A percentile compares a stretch with the other conserved stretches of the same genome.
Conservation (phyloP, 768 basidiomycete species). For the Naganishia friedmannii region DNA sequence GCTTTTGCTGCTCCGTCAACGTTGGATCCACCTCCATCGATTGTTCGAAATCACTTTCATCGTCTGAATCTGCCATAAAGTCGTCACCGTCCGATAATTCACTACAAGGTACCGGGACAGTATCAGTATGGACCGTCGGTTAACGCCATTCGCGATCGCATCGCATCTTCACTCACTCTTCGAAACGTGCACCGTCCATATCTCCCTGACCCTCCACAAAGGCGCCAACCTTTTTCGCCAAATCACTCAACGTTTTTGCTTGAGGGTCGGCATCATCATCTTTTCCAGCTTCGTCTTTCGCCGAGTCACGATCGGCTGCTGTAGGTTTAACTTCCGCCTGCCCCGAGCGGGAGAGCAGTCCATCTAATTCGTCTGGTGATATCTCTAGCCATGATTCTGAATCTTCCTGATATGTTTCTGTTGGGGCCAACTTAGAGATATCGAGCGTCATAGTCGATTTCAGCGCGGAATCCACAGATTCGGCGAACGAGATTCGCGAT, state of each 20-base stretch:
- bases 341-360: constrained; percentile 57
- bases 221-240: constrained; percentile 80
- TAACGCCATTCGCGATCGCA: constrained; percentile 2
- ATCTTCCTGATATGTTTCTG: constrained; percentile 59
- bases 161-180: constrained; percentile 64
- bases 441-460: constrained; percentile 49
- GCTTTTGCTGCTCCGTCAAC: constrained; percentile 55
- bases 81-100: constrained; percentile 70
- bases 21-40: constrained; percentile 44
- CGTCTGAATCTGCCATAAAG: constrained; percentile 57
- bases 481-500: constrained; percentile 71
- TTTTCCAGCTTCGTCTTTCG: constrained; percentile 51
- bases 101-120: constrained; percentile 51
- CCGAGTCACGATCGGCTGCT: background rate
- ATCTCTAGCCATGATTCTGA: constrained; percentile 83
- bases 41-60: constrained; percentile 53
- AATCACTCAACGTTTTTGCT: constrained; percentile 65
- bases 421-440: constrained; percentile 35
- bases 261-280: constrained; percentile 64
- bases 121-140: background rate
- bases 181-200: constrained; percentile 80
- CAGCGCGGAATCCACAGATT: constrained; percentile 66
- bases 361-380: constrained; percentile 71
- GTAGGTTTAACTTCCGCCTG: constrained; percentile 57
- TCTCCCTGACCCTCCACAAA: constrained; percentile 90